Conservation (phyloP, 2,329 filamentous ascomycete species). For the Botrytis sinoallii region DNA sequence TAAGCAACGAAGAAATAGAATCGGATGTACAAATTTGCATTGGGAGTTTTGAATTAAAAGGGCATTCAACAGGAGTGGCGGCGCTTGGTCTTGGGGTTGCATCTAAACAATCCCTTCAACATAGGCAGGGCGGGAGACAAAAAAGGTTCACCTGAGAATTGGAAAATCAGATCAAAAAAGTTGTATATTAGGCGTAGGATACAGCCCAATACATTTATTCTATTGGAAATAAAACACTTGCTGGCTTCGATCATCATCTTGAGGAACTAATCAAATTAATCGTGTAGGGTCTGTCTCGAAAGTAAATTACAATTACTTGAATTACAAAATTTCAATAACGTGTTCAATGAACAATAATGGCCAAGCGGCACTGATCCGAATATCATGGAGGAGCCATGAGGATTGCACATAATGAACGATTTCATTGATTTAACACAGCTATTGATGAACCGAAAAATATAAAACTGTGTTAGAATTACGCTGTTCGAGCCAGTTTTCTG, state of each 20-base stretch:
- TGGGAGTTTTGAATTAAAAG: constrained; percentile 15
- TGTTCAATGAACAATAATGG: background rate
- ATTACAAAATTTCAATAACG: background rate
- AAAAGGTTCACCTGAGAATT: background rate
- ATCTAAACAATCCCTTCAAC: constrained; percentile 28
- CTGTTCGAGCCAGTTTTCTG: background rate
- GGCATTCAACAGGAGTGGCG: constrained; percentile 34
- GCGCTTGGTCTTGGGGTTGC: constrained; percentile 22
- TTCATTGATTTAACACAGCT: background rate
- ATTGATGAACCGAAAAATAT: background rate
- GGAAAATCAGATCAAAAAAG: background rate
- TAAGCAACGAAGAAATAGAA: constrained; percentile 25
- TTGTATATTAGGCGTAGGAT: constrained; percentile 15
- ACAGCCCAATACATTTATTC: background rate
- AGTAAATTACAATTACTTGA: background rate
- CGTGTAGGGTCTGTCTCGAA: background rate
- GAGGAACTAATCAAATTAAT: background rate
- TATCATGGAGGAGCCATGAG: background rate
- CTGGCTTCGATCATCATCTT: background rate
- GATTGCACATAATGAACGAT: background rate
- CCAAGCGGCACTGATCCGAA: background rate
- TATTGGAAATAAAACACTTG: background rate
- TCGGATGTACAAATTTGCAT: constrained; percentile 14
- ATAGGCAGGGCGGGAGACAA: constrained; percentile 19
- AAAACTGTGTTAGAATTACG: background rate